Base-by-base conservation (phyloP, 257 asterid species). In the Nemophila menziesii region DNA sequence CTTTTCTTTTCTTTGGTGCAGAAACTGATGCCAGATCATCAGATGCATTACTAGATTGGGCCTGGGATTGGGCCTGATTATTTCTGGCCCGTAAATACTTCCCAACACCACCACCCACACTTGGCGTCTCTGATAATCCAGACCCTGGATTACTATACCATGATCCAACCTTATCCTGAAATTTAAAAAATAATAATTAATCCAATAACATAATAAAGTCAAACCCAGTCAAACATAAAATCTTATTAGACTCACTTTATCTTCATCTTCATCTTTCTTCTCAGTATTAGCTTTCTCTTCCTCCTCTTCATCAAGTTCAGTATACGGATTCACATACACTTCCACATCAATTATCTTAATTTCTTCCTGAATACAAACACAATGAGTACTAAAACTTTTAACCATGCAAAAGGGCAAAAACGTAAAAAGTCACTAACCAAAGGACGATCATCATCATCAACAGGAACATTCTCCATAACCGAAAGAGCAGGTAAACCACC, bases 91-190 rank as follows among this genome's bases (percentile, higher is more conserved):
- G 74, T 56, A 81, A 52, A 71, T 90, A 90, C 70, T 69, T 85
- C 23, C 99, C 94, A 16, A 82, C 82, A 22, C 95, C 92, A 56
- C 65, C 68, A 17, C 82, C 87, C 21, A 23, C 60, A 11, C 69
- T 65, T 58, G 68, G 73, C 54, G 57, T 54, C 33, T 72, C 93
- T 52, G 67, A 33, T 11, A 62, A 23, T n/a, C 70, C 64, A 2
- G 77, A 71, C 22, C 69, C 78, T 5, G 96, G 96, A 51, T 77
- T 85, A 80, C 93, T 90, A 68, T 57, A 89, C 96, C 98, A 90
- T 13, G 94, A 90, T 16, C 98, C 98, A 20, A 78, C 61, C 73
- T 78, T 78, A 39, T 84, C 96, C 98, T 84, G 86, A 58, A 58
- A 55, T 11, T 33, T 20, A 52, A 22, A 48, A 8, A 40, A 54